These are phyloP conservation scores for Monosporozyma yasuniensis DNA, from an alignment of 805 yeast species.

Conservation along the genomic window DNA sequence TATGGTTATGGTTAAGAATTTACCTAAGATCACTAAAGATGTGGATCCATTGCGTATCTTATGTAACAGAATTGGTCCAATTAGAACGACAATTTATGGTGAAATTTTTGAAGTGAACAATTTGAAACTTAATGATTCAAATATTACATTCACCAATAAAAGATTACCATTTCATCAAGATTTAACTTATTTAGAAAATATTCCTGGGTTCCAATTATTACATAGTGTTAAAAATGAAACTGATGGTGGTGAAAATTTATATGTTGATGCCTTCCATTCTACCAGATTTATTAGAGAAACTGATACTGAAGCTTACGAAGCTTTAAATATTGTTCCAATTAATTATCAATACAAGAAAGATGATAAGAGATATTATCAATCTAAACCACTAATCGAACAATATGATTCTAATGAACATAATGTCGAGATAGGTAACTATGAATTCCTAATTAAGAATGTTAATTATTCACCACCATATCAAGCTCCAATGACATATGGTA, in stretches of 20 bases:
- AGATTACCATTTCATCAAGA: constrained; percentile 73
- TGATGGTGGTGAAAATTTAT: constrained; percentile 44
- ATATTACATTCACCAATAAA: constrained; percentile 59
- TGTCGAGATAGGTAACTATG: constrained; percentile 25
- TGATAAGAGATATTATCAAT: constrained; percentile 51
- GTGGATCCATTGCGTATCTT: constrained; percentile 33
- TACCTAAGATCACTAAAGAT: constrained; percentile 36
- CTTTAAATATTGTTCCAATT: constrained; percentile 52
- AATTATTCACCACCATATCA: constrained; percentile 81
- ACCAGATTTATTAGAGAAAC: constrained; percentile 43
- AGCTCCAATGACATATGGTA: constrained; percentile 60
- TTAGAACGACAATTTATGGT: constrained; percentile 66
- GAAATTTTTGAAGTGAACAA: constrained; percentile 57
- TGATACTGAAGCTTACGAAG: constrained; percentile 57
- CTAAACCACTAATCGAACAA: constrained; percentile 56
- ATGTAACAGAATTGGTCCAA: constrained; percentile 53
- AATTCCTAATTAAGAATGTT: constrained; percentile 40
- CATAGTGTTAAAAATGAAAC: constrained; percentile 49
- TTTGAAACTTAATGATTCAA: constrained; percentile 41
- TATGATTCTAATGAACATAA: constrained; percentile 32
- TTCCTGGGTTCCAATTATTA: constrained; percentile 68
- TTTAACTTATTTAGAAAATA: constrained; percentile 65
- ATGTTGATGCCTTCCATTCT: constrained; percentile 63
- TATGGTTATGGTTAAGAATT: constrained; percentile 41
- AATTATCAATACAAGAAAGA: constrained; percentile 61